Evolutionary conservation across 345 rosid genomes (phyloP).

Genomic region (Draba incana): DNA sequence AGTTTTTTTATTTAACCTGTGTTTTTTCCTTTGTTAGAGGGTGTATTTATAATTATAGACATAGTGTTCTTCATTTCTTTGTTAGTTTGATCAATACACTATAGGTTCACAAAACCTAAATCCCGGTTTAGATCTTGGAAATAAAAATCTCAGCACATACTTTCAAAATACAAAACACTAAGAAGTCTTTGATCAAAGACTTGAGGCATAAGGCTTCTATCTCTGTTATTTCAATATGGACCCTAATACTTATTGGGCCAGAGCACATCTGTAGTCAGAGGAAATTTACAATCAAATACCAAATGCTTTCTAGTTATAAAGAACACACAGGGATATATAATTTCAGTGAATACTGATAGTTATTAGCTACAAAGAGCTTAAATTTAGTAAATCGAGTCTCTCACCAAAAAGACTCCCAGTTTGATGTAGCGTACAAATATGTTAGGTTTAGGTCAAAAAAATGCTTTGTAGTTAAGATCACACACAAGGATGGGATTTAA

Average conservation of each 20-base stretch:
- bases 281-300: neutral
- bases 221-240: neutral
- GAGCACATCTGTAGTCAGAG: neutral
- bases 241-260: conserved; percentile 8
- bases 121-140: neutral
- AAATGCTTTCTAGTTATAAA: neutral
- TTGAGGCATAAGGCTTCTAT: neutral
- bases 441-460: too few species aligned
- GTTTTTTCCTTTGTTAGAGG: conserved; percentile 1
- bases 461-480: too few species aligned
- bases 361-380: neutral
- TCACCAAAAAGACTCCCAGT: too few species aligned
- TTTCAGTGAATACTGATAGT: neutral
- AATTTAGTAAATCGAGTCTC: too few species aligned
- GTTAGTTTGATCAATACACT: neutral
- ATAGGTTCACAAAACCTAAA: neutral
- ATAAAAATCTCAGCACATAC: neutral
- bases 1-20: conserved; percentile 6
- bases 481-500: too few species aligned
- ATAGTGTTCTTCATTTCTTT: conserved; percentile 6
- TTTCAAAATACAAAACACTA: neutral
- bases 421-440: too few species aligned
- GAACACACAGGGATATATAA: neutral
- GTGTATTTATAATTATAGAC: conserved; percentile 3
- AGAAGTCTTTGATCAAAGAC: neutral